Conservation (phyloP, 805 yeast species). For the Myxozyma nipponensis region DNA sequence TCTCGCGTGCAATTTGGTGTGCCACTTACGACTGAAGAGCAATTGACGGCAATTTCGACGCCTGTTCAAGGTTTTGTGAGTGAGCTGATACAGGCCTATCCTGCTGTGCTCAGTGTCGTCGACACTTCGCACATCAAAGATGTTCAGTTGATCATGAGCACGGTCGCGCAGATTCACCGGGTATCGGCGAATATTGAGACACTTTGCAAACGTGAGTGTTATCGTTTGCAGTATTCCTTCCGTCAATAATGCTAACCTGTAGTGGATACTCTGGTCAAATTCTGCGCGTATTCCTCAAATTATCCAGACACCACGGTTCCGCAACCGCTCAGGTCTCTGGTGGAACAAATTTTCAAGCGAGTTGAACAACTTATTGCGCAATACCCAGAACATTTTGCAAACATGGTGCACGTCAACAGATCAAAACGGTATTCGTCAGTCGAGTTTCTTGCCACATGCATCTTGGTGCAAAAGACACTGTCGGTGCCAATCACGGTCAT, state of each 20-base stretch:
- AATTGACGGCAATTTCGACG: neutral
- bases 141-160: neutral
- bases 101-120: neutral
- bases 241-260: neutral
- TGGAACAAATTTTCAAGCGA: neutral
- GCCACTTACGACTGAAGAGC: constrained; percentile 2
- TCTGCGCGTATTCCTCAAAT: neutral
- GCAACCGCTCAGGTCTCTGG: neutral
- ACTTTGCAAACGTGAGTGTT: neutral
- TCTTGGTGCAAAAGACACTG: neutral
- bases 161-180: neutral
- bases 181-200: neutral
- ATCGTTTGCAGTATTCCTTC: neutral
- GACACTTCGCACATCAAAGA: neutral
- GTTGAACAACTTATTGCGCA: neutral
- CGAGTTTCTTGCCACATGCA: neutral
- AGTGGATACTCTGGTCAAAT: neutral
- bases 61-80: neutral
- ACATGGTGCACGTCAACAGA: neutral
- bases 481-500: neutral
- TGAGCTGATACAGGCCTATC: neutral
- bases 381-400: neutral
- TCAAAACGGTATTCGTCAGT: neutral
- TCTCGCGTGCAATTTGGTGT: neutral
- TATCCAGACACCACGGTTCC: neutral